phyloP scores from a whole-genome alignment of 441 rosid species.

The Sinapis alba region DNA sequence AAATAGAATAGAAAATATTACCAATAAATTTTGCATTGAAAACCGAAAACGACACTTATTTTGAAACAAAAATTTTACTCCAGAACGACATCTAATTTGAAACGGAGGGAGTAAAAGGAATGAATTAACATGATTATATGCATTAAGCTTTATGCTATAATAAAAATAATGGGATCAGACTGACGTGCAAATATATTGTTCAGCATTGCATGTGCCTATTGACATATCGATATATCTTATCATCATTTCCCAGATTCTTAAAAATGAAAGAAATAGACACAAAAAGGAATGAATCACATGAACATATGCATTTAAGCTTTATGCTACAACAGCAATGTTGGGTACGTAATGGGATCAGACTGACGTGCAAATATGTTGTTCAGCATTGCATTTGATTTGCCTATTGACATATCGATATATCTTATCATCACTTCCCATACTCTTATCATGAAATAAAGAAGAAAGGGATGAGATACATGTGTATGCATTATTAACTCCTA shows the following conservation, averaged over 20 bases:
- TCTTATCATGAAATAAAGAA: neutral
- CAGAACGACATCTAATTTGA: no score
- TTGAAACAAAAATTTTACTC: no score
- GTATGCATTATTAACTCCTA: neutral
- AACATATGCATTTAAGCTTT: no score
- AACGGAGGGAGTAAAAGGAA: no score
- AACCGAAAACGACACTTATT: no score
- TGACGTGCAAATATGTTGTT: constrained; percentile 57
- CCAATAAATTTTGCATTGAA: no score
- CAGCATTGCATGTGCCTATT: neutral
- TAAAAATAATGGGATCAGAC: constrained; percentile 42
- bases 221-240: neutral
- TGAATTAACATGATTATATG: neutral
- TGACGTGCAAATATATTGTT: constrained; percentile 44
- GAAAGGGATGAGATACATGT: neutral
- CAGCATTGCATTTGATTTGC: constrained; percentile 47
- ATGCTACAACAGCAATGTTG: neutral
- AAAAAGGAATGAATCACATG: no score
- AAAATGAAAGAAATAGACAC: no score
- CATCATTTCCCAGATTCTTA: no score
- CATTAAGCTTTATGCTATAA: neutral
- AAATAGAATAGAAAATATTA: no score
- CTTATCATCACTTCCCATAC: constrained; percentile 44
- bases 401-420: constrained; percentile 36
- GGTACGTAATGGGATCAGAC: constrained; percentile 45